Evolutionary conservation across 2,329 filamentous ascomycete species (phyloP).

Genomic region (Pseudocercospora pini-densiflorae): DNA sequence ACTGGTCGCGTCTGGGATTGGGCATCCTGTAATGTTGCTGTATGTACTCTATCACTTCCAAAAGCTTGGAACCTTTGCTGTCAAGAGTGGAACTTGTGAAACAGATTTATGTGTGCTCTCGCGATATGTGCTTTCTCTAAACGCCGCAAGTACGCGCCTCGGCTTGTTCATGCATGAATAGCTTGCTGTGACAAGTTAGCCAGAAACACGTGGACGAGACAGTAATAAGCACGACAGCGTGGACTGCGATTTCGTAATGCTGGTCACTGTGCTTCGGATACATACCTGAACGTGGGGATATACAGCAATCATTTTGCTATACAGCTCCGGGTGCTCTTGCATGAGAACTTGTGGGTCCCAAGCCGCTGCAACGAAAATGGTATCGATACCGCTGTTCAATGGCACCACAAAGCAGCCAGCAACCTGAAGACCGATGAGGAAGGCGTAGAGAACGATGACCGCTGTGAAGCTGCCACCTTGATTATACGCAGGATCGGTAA

Average conservation of each 20-base stretch:
- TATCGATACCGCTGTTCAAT: constrained; percentile 84
- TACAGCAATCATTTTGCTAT: constrained; percentile 74
- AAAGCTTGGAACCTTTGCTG: background rate
- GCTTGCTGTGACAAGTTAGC: constrained; percentile 61
- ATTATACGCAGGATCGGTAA: constrained; percentile 83
- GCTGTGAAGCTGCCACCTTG: constrained; percentile 68
- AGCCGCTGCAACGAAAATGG: constrained; percentile 81
- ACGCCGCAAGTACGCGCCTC: background rate
- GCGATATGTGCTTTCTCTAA: constrained; percentile 1
- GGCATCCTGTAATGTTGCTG: background rate
- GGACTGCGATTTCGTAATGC: background rate
- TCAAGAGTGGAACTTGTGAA: constrained; percentile 11
- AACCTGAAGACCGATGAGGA: constrained; percentile 88
- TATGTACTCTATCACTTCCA: background rate
- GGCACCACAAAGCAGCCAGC: constrained; percentile 89
- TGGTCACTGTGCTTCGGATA: background rate
- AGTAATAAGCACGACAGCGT: background rate
- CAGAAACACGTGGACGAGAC: constrained; percentile 9
- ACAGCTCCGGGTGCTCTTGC: constrained; percentile 80
- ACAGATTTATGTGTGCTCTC: constrained; percentile 8
- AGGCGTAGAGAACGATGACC: constrained; percentile 81
- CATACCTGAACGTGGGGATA: constrained; percentile 65
- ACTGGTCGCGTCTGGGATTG: background rate
- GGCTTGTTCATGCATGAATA: constrained; percentile 50
- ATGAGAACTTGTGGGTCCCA: constrained; percentile 75